Base-by-base conservation (phyloP, 2,329 filamentous ascomycete genomes). In the Fusarium xyrophilum region DNA sequence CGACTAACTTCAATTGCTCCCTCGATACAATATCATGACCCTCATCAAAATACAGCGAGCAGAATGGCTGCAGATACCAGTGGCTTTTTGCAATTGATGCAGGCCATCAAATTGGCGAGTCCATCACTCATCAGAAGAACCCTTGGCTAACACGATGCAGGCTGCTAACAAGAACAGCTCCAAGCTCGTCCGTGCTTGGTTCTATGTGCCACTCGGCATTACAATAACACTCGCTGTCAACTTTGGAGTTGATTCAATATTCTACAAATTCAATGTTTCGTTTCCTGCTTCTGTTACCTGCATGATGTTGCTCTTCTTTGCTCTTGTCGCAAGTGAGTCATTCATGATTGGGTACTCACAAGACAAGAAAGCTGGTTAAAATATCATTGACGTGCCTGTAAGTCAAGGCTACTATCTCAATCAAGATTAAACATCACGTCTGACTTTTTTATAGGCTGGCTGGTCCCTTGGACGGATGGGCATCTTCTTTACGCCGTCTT, bases 201-300 rank as follows among this genome's bases (percentile, higher is more conserved):
- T 88, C 28, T 82, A 81, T 63, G 82, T 87, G 0, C 86, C 86
- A 1, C 40, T 79, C 1, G 82, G 82, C 36, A 77, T 83, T 55
- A 68, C 79, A 27, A 67, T 75, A 25, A 80, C 82, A 11, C 76
- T 84, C 13, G 74, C 77, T 17, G 78, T 75, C 5, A 82, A 81
- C 65, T 84, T 83, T 56, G 82, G 79, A 33, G 76, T 83, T 28
- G 77, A 82, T 64, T 76, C 76, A n/a, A 68, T 83, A 27, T 78
- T 84, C 60, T 77, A 77, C 15, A 74, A 84, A 11, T 81, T 82
- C 56, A 79, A 79, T 25, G 81, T 88, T 11, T 80, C 84, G 1
- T 89, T 89, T 63, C 86, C 86, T 1, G 84, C 87, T 5, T 88
- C 86, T 4, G 86, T 89, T 6, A 85, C 86, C 7, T 86, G 84